phyloP scores from a whole-genome alignment of 257 asterid species.

The Parsonsia alboflavescens region DNA sequence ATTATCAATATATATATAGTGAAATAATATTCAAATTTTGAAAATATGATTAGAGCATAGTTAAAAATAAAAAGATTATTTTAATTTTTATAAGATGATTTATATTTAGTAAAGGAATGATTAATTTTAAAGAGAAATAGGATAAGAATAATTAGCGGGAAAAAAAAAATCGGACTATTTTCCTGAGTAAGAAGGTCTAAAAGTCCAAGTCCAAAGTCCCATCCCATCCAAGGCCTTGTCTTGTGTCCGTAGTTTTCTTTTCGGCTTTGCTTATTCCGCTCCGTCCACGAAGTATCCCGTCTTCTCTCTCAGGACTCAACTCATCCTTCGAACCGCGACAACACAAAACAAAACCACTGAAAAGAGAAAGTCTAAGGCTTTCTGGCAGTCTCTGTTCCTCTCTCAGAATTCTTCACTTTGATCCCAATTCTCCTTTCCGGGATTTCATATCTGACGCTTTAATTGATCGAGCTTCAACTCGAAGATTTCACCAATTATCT shows the following conservation, averaged over 20 bases:
- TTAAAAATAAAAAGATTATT: no score
- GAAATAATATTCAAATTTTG: no score
- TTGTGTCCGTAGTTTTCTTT: not conserved
- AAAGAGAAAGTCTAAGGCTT: not conserved
- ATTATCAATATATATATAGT: no score
- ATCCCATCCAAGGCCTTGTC: not conserved
- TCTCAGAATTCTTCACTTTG: constrained; percentile 3
- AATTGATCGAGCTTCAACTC: constrained; percentile 1
- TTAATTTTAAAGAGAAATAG: no score
- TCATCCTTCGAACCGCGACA: not conserved
- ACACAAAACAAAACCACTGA: not conserved
- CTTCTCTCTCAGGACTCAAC: not conserved
- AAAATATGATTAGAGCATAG: no score
- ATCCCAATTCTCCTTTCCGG: constrained; percentile 11
- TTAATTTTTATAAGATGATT: no score
- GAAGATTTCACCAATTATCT: not conserved
- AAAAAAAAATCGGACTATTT: no score
- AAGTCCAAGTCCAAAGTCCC: no score
- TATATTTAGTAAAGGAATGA: no score
- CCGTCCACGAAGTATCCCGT: not conserved
- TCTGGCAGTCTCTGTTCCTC: constrained; percentile 4
- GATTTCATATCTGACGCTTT: not conserved
- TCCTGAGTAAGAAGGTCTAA: no score
- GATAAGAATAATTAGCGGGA: no score
- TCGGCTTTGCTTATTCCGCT: not conserved